phyloP scores from a whole-genome alignment of 768 basidiomycete genomes.

The Phlegmacium glaucopus region DNA sequence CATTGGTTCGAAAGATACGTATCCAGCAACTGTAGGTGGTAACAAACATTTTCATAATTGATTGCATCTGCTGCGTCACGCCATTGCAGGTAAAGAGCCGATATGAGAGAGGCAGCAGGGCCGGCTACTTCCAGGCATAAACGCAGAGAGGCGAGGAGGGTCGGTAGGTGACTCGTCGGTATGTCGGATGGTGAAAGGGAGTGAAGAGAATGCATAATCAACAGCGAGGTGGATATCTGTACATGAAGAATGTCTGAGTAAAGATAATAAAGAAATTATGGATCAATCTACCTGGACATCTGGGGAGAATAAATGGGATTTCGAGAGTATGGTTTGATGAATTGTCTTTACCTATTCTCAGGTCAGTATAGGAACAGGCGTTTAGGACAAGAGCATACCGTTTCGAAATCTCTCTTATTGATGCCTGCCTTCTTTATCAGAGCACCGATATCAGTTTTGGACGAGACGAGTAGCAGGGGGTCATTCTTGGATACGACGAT shows the following conservation, averaged over 20 bases:
- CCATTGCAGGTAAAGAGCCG: conserved; percentile 32
- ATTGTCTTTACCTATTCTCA: conserved; percentile 32
- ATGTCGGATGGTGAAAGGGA: conserved; percentile 45
- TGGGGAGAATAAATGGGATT: conserved; percentile 33
- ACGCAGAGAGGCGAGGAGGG: conserved; percentile 30
- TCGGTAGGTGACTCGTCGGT: conserved; percentile 27
- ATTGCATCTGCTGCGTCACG: conserved; percentile 15
- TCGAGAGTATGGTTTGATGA: conserved; percentile 30
- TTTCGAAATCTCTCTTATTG: conserved; percentile 51
- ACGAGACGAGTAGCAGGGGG: conserved; percentile 42
- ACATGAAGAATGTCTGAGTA: neutral
- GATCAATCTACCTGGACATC: conserved; percentile 28
- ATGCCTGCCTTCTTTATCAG: conserved; percentile 52
- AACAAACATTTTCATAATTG: conserved; percentile 43
- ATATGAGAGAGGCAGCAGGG: conserved; percentile 33
- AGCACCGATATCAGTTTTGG: conserved; percentile 19
- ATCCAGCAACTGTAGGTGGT: conserved; percentile 60
- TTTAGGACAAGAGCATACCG: conserved; percentile 37
- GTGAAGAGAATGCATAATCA: conserved; percentile 49
- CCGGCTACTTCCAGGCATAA: conserved; percentile 30
- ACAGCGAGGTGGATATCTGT: conserved; percentile 53
- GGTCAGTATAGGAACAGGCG: neutral
- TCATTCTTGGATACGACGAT: conserved; percentile 35
- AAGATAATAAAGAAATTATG: neutral
- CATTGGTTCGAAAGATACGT: conserved; percentile 60